A percentile compares a stretch with the other conserved stretches of the same genome.
Evolutionary conservation across 108 stramenopile genomes (phyloP).

Genomic region (Cyclotella choctawhatcheeana): DNA sequence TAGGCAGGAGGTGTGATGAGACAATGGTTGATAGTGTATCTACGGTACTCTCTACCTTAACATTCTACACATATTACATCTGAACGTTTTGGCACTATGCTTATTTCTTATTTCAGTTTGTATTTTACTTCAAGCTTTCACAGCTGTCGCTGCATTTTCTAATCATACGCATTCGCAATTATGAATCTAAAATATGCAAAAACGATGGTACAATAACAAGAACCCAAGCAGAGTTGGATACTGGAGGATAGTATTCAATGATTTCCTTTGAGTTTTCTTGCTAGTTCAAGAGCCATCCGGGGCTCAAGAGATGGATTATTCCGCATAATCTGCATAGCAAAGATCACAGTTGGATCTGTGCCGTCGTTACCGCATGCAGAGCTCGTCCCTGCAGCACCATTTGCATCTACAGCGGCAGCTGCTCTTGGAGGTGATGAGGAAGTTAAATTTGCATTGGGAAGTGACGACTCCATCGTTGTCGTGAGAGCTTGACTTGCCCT

Average conservation of each 20-base stretch:
- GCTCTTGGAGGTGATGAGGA: background rate
- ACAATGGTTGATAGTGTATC: no score
- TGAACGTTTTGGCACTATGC: no score
- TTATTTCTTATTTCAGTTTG: no score
- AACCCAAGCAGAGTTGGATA: no score
- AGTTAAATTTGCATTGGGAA: background rate
- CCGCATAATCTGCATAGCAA: conserved; percentile 17
- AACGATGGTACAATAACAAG: no score
- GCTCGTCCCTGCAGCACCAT: background rate
- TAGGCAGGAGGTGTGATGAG: no score
- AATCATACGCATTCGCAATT: no score
- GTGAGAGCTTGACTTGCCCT: background rate
- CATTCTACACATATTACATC: no score
- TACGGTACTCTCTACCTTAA: no score
- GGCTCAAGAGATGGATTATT: conserved; percentile 8
- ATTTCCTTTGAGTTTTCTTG: background rate
- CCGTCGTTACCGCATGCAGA: background rate
- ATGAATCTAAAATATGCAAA: no score
- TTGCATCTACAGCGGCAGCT: background rate
- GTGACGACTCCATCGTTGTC: background rate
- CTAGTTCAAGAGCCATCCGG: conserved; percentile 14
- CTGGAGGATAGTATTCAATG: background rate
- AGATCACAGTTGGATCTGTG: background rate
- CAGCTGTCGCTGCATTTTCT: no score
- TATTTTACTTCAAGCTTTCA: no score